These are phyloP conservation scores for Colletotrichum simmondsii DNA, from an alignment of 2,329 filamentous ascomycete species.

Conservation along the genomic window DNA sequence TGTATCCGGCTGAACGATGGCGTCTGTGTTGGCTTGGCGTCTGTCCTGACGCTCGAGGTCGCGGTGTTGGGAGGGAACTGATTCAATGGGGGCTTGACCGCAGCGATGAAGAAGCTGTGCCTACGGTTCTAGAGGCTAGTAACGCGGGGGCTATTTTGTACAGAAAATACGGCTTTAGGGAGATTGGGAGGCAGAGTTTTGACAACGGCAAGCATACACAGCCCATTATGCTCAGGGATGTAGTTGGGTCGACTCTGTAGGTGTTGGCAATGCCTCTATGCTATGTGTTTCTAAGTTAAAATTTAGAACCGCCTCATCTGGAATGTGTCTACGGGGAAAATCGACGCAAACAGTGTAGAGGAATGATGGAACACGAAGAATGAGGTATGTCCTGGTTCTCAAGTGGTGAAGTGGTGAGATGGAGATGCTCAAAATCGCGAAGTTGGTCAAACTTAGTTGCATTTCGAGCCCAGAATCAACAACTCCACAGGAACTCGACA, in stretches of 20 bases:
- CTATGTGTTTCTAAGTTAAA: too few relatives aligned
- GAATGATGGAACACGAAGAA: too few relatives aligned
- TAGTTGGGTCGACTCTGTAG: background rate
- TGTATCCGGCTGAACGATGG: constrained; percentile 12
- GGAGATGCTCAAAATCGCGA: background rate
- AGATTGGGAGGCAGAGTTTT: background rate
- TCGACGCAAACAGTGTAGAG: too few relatives aligned
- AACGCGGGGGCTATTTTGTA: background rate
- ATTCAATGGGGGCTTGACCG: constrained; percentile 3
- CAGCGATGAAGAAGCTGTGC: constrained; percentile 1
- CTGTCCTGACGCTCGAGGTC: background rate
- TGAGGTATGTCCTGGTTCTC: background rate
- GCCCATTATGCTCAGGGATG: background rate
- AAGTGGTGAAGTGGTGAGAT: background rate
- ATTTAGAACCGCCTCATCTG: too few relatives aligned
- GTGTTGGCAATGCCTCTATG: background rate
- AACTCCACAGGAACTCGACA: background rate
- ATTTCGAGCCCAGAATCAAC: fast-evolving
- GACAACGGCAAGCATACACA: background rate
- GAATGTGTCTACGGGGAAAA: too few relatives aligned
- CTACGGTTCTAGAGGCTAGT: constrained; percentile 1
- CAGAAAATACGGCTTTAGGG: background rate
- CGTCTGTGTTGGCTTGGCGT: constrained; percentile 3
- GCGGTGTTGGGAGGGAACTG: background rate
- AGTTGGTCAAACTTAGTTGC: background rate